Conservation (phyloP, 768 basidiomycete genomes). For the Russula griseocarnosa region DNA sequence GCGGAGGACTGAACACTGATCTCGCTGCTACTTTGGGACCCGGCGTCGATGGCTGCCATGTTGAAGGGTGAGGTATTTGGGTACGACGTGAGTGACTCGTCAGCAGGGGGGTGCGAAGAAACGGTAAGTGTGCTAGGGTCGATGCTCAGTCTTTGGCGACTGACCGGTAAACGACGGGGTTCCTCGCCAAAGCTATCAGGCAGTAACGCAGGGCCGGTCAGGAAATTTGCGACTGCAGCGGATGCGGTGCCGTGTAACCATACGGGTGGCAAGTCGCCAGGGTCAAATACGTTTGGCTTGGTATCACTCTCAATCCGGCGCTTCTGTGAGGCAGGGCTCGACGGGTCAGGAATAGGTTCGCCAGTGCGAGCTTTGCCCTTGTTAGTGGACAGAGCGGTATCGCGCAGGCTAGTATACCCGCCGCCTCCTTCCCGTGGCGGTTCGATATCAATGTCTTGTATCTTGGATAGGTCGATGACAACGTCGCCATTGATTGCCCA, state of each 20-base stretch:
- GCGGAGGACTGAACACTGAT: not conserved
- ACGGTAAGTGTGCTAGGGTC: not conserved
- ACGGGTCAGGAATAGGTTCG: conserved; percentile 3
- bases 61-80: not conserved
- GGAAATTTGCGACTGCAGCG: conserved; percentile 47
- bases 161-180: conserved; percentile 31
- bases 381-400: conserved; percentile 48
- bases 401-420: conserved; percentile 58
- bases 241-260: conserved; percentile 53
- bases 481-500: conserved; percentile 87
- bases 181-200: conserved; percentile 31
- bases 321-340: conserved; percentile 38
- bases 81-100: not conserved
- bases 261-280: not conserved
- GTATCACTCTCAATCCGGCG: conserved; percentile 49
- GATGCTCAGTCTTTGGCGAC: conserved; percentile 28
- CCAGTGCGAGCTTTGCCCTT: conserved; percentile 50
- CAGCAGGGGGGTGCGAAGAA: not conserved
- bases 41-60: too few relatives aligned
- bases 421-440: conserved; percentile 38
- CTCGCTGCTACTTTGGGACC: not conserved
- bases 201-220: conserved; percentile 40
- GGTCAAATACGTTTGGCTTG: not conserved
- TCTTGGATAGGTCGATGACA: conserved; percentile 71
- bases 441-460: conserved; percentile 68